Base-by-base conservation (phyloP, 139 green algal genomes). In the Pycnococcus provasolii region DNA sequence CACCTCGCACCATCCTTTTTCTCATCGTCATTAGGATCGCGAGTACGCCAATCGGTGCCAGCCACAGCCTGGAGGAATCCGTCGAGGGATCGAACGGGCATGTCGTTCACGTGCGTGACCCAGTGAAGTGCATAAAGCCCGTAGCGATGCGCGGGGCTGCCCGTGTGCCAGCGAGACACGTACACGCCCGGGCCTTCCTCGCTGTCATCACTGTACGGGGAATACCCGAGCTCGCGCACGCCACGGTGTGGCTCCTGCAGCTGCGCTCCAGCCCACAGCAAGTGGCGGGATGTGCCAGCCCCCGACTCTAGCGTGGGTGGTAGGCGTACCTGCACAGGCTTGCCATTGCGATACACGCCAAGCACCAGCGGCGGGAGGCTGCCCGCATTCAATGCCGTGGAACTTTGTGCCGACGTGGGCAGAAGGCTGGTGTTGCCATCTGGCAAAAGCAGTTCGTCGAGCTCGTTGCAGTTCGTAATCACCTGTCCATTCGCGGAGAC, bases 181-280 rank as follows among this genome's bases (percentile, higher is more conserved):
- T 80, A 87, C 9, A 87, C 72, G 15, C 5, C 43, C 61, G 37
- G 5, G 55, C 55, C 40, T 15, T n/a, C 55, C 40, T 42, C 75
- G 41, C 77, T 75, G 0, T 67, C 50, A 37, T 66, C 60, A 11
- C 61, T 44, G 65, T 72, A 60, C 0, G 89, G 89, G 46, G 89
- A 60, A 72, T 83, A 95, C 4, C 89, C 89, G 42, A 85, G 64
- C 75, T 94, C 87, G 1, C 77, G 68, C 40, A 96, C 89, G 0
- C 81, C 81, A 1, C 87, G 65, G 68, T 94, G 88, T 37, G 71
- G 62, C 42, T 68, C 79, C 80, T 93, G 87, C 54, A 94, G 65
- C 81, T 89, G 80, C 15, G 85, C 87, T 1, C 88, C 88, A 55
- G 83, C 89, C 88, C 89, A 96, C 62, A 95, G 90, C 43, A 96